Conservation (phyloP, 495 filamentous ascomycete species). For the Penicillium crystallinum region DNA sequence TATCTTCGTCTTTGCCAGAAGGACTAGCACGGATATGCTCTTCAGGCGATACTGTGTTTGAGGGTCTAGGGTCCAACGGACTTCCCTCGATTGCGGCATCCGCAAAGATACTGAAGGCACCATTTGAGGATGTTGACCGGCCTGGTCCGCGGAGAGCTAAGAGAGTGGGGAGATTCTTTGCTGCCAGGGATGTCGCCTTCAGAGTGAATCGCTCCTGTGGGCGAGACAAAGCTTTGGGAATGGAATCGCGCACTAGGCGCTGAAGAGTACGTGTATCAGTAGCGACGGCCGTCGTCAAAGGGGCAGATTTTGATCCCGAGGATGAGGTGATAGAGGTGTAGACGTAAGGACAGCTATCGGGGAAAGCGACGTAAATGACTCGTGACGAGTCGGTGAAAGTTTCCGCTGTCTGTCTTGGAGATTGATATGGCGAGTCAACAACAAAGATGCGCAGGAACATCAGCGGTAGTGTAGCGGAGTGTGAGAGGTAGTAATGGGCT, state of each 20-base stretch:
- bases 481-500: slow-evolving; percentile 71
- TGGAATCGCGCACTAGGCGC: slow-evolving; percentile 63
- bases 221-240: slow-evolving; percentile 72
- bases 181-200: slow-evolving; percentile 57
- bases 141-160: slow-evolving; percentile 60
- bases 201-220: slow-evolving; percentile 64
- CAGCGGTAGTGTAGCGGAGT: slow-evolving; percentile 56
- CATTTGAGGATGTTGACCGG: slow-evolving; percentile 60
- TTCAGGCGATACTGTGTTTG: slow-evolving; percentile 38
- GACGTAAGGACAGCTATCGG: slow-evolving; percentile 67
- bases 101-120: slow-evolving; percentile 74
- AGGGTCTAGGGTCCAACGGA: slow-evolving; percentile 50
- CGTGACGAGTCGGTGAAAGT: slow-evolving; percentile 51
- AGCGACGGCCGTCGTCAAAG: slow-evolving; percentile 21
- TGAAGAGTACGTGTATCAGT: slow-evolving; percentile 60
- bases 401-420: slow-evolving; percentile 32
- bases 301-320: slow-evolving; percentile 24
- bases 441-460: slow-evolving; percentile 71
- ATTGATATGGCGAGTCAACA: slow-evolving; percentile 65
- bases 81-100: slow-evolving; percentile 54
- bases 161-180: slow-evolving; percentile 62
- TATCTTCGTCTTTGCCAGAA: slow-evolving; percentile 14
- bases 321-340: slow-evolving; percentile 59
- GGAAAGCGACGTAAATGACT: slow-evolving; percentile 73
- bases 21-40: slow-evolving; percentile 29